Evolutionary conservation across 2,329 filamentous ascomycete species (phyloP), one percentile per base, ranked within the genome.

Genomic region (Aspergillus candidus): DNA sequence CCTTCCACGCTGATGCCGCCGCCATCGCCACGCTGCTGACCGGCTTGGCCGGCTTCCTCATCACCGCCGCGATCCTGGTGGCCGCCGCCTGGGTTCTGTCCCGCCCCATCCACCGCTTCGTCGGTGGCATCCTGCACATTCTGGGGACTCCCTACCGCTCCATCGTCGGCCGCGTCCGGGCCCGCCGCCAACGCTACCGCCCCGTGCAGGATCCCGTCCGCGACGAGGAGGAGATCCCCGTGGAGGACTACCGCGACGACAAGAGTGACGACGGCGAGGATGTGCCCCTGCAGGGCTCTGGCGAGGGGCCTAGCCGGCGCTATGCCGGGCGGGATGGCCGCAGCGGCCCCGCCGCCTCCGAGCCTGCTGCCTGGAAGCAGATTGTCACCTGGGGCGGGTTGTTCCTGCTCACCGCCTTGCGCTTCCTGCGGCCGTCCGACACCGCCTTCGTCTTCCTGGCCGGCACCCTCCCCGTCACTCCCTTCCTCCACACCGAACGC

Each of bases 1-100:
- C 55, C 27, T 63, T 65, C 46, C 60, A 60, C 35, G 50, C 54
- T 40, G 61, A 64, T 42, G 59, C 62, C 2, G 61, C 61, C 6
- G 60, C 61, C 17, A 54, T 65, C 31, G 53, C 58, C 7, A 65
- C 62, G 3, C 46, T 66, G 0, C 48, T 65, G 11, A 56, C 61
- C 6, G 63, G 62, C 0, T 45, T 66, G 41, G 60, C 61, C 4
- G 61, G 62, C 7, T 63, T 64, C 31, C 34, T 65, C 4, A 55
- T 65, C 27, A 58, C 61, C 10, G 60, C 60, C 18, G 53, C 46
- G 3, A 48, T 66, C 10, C 43, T 64, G 6, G 17, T 61, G 11
- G 47, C 52, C 2, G 38, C 52, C 1, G 54, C 62, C 2, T 56
- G 55, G 42, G 54, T 63, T 27, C 41, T 54, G 1, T 53, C 59